Base-by-base conservation (phyloP, 768 basidiomycete species). In the Agaricus sinodeliciosus region DNA sequence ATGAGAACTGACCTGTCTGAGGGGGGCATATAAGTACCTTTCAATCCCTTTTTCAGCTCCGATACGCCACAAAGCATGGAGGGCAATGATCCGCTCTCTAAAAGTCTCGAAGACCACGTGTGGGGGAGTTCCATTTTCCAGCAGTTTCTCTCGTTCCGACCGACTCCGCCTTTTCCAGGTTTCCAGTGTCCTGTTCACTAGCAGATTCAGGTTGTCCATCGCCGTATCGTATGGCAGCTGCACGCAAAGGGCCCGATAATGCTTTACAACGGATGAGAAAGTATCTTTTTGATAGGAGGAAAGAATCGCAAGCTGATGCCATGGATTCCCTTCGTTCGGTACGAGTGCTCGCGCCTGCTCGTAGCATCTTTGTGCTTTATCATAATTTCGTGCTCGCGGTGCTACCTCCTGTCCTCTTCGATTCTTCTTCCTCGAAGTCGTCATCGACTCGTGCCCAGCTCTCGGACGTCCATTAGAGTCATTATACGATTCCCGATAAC, bases 221-320 rank as follows among this genome's bases (percentile, higher is more conserved):
- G 93, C 92, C 0, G 90, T 88, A 48, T 90, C 85, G 68, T 94
- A 99, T 0, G 93, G 88, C 54, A 82, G 79, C 36, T 79, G 78
- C 34, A 93, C 90, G 61, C 92, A 94, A 11, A 98, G 74, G 1
- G 95, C 90, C 27, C 93, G 85, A 64, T 94, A 94, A 66, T 97
- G 95, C 67, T 93, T 87, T 48, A 88, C 78, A 8, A 91, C 71
- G 27, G 90, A 85, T 28, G 73, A 69, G 61, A 95, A 93, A n/a
- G 79, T 73, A 67, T 98, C 92, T 56, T 79, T 77, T 59, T 86
- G 76, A 66, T 96, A 94, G 4, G 86, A 83, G 2, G 92, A 80
- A 28, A 97, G 79, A 55, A 97, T 94, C 3, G 95, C 96, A 16
- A 98, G 82, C 67, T 98, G 96, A 65, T 98, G 95, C 16, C 88